Conservation (phyloP, 306 rosid species). For the Alnus glutinosa region DNA sequence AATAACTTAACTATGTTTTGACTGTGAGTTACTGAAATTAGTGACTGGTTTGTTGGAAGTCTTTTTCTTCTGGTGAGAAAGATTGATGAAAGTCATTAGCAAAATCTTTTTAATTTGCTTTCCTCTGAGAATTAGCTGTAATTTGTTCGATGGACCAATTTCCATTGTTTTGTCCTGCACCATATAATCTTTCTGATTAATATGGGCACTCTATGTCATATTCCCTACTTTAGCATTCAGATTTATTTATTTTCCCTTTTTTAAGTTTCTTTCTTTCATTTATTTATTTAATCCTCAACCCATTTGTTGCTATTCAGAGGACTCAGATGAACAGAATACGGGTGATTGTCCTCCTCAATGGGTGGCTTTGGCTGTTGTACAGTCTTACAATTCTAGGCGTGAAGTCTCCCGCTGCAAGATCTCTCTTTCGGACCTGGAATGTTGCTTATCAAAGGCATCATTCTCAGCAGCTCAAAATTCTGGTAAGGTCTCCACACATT, state of each 20-base stretch:
- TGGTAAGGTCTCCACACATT: constrained; percentile 45
- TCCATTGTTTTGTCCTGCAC: not conserved
- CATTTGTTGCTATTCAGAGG: constrained; percentile 39
- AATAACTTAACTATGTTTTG: not conserved
- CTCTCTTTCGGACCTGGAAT: constrained; percentile 70
- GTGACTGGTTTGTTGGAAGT: not conserved
- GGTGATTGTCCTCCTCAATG: constrained; percentile 48
- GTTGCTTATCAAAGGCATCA: constrained; percentile 71
- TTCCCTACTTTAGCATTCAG: not conserved
- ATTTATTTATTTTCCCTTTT: not conserved
- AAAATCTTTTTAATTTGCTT: not conserved
- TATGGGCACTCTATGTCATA: not conserved
- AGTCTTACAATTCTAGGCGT: constrained; percentile 81
- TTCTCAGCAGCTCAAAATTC: constrained; percentile 66
- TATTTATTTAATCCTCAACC: not conserved
- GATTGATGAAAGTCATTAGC: not conserved
- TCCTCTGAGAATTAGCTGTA: not conserved
- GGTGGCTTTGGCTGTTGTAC: constrained; percentile 91
- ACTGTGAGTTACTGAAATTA: not conserved
- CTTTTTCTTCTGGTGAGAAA: not conserved
- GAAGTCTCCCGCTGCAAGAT: constrained; percentile 72
- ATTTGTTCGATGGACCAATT: not conserved
- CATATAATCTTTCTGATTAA: not conserved
- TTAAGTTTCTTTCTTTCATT: not conserved
- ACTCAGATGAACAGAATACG: constrained; percentile 31